Conservation (phyloP, 371 early-diverging fungal species). For the Synchytrium microbalum region DNA sequence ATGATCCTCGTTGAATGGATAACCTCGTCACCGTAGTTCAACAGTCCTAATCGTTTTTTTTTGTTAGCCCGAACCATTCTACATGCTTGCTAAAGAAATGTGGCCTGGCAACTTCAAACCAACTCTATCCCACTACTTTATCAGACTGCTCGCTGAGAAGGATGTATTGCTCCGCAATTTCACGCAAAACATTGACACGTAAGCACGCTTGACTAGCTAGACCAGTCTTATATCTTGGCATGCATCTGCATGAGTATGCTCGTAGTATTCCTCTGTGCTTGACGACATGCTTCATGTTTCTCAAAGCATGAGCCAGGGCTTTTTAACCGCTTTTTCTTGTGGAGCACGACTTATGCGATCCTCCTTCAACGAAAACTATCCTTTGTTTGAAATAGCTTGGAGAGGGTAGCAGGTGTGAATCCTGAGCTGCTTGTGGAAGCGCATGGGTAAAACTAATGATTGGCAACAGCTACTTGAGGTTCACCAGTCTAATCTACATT, state of each 20-base stretch:
- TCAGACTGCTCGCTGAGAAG: constrained; percentile 66
- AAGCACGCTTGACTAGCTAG: constrained; percentile 83
- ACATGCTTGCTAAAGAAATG: constrained; percentile 80
- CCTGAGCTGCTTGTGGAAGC: constrained; percentile 77
- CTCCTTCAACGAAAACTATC: background rate
- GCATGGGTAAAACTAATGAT: no score
- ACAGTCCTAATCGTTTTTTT: background rate
- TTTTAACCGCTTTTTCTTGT: no score
- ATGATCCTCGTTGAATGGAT: no score
- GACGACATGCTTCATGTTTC: no score
- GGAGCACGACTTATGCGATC: no score
- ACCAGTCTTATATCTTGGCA: no score
- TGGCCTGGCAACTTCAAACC: constrained; percentile 69
- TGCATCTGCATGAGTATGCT: no score
- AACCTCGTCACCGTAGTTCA: no score
- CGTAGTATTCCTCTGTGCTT: no score
- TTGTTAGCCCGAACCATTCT: constrained; percentile 74
- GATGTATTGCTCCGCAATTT: constrained; percentile 69
- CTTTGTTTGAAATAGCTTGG: background rate
- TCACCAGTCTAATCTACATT: no score
- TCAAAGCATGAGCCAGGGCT: no score
- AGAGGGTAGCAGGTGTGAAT: constrained; percentile 44
- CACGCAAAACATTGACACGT: constrained; percentile 93
- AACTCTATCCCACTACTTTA: constrained; percentile 80
- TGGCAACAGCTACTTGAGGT: no score